These are phyloP conservation scores for Leishmania tarentolae DNA, from an alignment of 208 protist species.

Conservation along the genomic window DNA sequence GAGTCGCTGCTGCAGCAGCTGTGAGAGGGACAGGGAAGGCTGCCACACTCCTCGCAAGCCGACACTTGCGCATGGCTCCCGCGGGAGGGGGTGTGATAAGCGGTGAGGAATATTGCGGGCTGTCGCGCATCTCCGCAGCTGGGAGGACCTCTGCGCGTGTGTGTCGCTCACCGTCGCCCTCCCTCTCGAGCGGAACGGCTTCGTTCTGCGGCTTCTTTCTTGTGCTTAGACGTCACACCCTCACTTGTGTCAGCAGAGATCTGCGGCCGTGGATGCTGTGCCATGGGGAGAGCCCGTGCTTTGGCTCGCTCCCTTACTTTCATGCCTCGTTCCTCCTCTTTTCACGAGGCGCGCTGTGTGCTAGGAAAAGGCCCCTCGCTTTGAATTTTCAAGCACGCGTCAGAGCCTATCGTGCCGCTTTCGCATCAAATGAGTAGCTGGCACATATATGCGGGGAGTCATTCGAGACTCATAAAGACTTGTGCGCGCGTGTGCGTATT, in stretches of 20 bases:
- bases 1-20: constrained; percentile 31
- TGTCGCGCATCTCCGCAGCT: background rate
- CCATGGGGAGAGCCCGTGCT: background rate
- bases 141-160: background rate
- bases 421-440: background rate
- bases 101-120: background rate
- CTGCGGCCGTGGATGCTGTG: background rate
- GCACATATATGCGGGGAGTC: background rate
- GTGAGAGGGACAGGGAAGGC: background rate
- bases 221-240: background rate
- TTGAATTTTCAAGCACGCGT: background rate
- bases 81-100: background rate
- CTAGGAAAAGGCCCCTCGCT: background rate
- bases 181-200: background rate
- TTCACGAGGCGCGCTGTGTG: background rate
- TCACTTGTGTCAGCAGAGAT: background rate
- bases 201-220: background rate
- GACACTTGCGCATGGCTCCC: background rate
- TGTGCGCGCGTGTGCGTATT: background rate
- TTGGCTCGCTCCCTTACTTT: background rate
- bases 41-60: background rate
- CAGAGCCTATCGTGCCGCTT: background rate
- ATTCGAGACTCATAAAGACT: background rate
- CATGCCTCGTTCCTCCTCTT: background rate
- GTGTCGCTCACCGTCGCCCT: background rate